Evolutionary conservation across 169 alveolate species (phyloP), one percentile per base, ranked within the genome.

Genomic region (Plasmodium knowlesi): DNA sequence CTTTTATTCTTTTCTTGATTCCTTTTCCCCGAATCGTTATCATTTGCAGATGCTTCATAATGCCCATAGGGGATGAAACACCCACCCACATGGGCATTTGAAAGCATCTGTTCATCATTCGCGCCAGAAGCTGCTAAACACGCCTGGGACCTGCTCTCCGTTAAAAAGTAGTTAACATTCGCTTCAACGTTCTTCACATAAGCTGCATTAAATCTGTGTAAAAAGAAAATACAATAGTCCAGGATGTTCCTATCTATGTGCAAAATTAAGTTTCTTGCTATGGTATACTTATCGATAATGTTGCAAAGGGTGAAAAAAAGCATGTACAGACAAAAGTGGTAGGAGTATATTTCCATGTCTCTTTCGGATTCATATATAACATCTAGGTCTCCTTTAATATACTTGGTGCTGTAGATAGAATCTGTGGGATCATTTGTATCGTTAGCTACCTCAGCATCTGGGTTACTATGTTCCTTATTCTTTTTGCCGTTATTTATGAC

Each of bases 201-300:
- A 1, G 95, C 43, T n/a, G 41, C 28, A 61, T 91, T 91, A 91
- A 80, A 81, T 78, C 82, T 91, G 83, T 91, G 89, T 72, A 91
- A 81, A 91, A 91, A 91, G 61, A 74, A 91, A 71, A 91, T 81
- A 57, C 95, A 91, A 37, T 91, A 91, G 71, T 91, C 95, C 14
- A 91, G 72, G n/a, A 91, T 91, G 34, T 91, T 91, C 57, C 95
- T 82, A 82, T 91, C 95, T 82, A 91, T 91, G 61, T 91, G 91
- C 34, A 91, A 78, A 71, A 91, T 91, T 50, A 91, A 70, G 82
- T 82, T 91, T 10, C 84, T 91, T 5, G 95, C 95, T 70, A 91
- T 81, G 5, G 80, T 91, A 32, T 80, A 91, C 16, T 91, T 80
- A 72, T 91, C 84, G 5, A 91, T 81, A 72, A 91, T 74, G 16